Evolutionary conservation across 2,329 filamentous ascomycete species (phyloP), one percentile per base, ranked within the genome.

Genomic region (Xylariales sp.): DNA sequence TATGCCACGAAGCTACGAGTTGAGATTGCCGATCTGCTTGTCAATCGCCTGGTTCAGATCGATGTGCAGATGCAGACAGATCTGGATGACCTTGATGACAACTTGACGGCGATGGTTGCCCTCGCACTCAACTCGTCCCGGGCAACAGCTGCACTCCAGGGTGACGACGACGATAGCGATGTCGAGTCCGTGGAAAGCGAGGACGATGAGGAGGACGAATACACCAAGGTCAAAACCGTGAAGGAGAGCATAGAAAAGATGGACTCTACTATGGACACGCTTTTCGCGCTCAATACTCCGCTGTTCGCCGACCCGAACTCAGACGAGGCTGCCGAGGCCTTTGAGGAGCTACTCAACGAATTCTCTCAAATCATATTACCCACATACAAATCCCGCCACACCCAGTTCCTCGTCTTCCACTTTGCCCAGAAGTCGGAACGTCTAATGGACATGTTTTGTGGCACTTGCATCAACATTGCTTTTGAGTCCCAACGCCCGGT

Each of bases 41-140:
- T 89, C 31, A 86, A 91, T 52, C 83, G 87, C 47, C 74, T 97
- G 6, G 88, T 97, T 55, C 93, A 93, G 64, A 87, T 97, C 44
- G 93, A 98, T 59, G 88, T 95, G 1, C 87, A 96, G 59, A 93
- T 97, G 62, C 91, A 96, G 63, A 78, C 90, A 37, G 90, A 97
- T 55, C 70, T 97, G 55, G 89, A 97, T 48, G 90, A 97, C 53
- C 69, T 95, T 46, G 91, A 96, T 47, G 91, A 97, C 48, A 87
- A 94, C 42, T 74, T 88, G 8, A 86, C 88, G 41, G 81, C 89
- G 18, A 80, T 82, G 40, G 78, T 91, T 14, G 73, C 86, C 38
- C 71, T 73, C 57, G 77, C 72, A 38, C 61, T 76, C 14, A 59
- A 63, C 31, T 57, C 59, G 38, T 56, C 63, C 22, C 53, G 64